These are phyloP conservation scores for Ganoderma resinaceum DNA, from an alignment of 1,284 basidiomycete species.

Conservation along the genomic window DNA sequence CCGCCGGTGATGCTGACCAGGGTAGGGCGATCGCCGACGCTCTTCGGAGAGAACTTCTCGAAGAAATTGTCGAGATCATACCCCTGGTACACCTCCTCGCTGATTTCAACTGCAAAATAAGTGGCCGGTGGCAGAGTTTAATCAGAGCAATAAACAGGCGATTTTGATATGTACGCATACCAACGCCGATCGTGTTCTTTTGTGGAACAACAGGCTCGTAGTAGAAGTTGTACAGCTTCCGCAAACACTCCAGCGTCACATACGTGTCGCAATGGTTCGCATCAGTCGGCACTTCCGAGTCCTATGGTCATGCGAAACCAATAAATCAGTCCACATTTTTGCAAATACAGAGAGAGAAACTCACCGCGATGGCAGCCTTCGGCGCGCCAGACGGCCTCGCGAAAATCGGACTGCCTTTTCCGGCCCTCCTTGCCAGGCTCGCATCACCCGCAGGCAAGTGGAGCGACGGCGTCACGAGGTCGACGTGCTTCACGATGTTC, in stretches of 20 bases:
- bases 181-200: conserved; percentile 58
- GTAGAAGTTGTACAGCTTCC: conserved; percentile 54
- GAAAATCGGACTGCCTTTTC: neutral
- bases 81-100: conserved; percentile 51
- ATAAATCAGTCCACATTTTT: neutral
- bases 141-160: conserved; percentile 33
- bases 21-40: conserved; percentile 47
- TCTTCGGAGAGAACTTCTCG: conserved; percentile 43
- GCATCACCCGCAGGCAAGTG: conserved; percentile 22
- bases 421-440: neutral
- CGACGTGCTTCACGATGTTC: conserved; percentile 29
- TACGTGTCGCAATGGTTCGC: conserved; percentile 42
- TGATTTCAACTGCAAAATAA: conserved; percentile 49
- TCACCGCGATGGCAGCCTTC: neutral
- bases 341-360: too few species aligned
- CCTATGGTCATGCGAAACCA: neutral
- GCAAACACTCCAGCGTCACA: conserved; percentile 61
- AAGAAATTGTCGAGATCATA: conserved; percentile 54
- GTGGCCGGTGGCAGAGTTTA: neutral
- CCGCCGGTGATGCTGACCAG: conserved; percentile 50
- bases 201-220: conserved; percentile 52
- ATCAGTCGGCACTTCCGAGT: neutral
- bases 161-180: conserved; percentile 31
- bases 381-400: neutral
- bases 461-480: conserved; percentile 30